Evolutionary conservation across 2,329 filamentous ascomycete species (phyloP), one percentile per base, ranked within the genome.

Genomic region (Simplicillium aogashimaense): DNA sequence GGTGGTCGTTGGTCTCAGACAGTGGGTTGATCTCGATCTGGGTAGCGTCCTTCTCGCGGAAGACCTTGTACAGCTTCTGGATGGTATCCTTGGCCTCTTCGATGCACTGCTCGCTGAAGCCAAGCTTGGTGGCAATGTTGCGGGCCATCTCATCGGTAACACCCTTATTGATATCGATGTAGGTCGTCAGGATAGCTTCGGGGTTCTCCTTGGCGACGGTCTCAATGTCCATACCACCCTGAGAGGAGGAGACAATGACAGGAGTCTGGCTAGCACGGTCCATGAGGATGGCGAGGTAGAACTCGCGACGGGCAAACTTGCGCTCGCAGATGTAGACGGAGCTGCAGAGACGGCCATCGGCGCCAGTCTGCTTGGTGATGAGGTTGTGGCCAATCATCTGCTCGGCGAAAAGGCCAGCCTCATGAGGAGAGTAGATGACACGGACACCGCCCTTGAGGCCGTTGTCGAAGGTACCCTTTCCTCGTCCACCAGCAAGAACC

Each of bases 351-450:
- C 92, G 87, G 60, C 92, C 92, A 54, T 68, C 78, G 54, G 90
- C 86, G 64, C 92, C 92, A 44, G 92, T 98, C 76, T 98, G 92
- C 81, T 98, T 98, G 66, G 92, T 98, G 69, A 98, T 79, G 67
- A 98, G 87, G 71, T 95, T 95, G 74, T 98, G 90, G 61, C 92
- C 92, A 67, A 98, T 97, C 92, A 98, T 98, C 74, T 98, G 89
- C 54, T 90, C 78, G 54, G 92, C 90, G 63, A 98, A 95, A 81
- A 97, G 95, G 75, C 87, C 85, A 60, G 92, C 92, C 75, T 83
- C 79, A 56, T 88, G 89, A 45, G 92, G 86, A 73, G 90, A 97
- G 79, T 97, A 98, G 69, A 98, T 94, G 58, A 98, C 89, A 56
- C 92, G 82, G 55, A 98, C 92, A 72, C 92, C 92, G 58, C 92